Evolutionary conservation across 2,329 filamentous ascomycete genomes (phyloP), one percentile per base, ranked within the genome.

Genomic region (Cladophialophora immunda): DNA sequence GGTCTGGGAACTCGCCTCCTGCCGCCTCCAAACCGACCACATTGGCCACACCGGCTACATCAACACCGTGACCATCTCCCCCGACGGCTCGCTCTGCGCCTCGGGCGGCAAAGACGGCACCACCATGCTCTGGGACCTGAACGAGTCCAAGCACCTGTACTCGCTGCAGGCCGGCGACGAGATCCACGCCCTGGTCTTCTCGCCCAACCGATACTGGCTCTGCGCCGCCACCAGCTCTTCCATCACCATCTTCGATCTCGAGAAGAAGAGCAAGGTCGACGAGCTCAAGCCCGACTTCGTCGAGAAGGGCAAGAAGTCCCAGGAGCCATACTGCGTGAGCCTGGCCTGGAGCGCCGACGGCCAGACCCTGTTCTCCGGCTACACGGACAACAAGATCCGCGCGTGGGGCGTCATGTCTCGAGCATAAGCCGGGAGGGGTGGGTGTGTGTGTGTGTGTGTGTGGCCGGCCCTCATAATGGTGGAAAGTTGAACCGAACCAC

Each of bases 131-230:
- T 99, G 95, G 95, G 95, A 98, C 83, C 90, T 99, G 78, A 99
- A 99, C 90, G 95, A 99, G 92, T 97, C 94, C 83, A 99, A 99
- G 92, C 95, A 99, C 89, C 92, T 99, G 80, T 99, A 99, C 92
- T 98, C 94, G 74, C 93, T 99, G 81, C 95, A 94, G 85, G 95
- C 95, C 82, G 95, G 94, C 84, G 94, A 99, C 84, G 95, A 98
- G 91, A 99, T 99, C 89, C 95, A 99, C 87, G 94, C 95, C 77
- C 94, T 99, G 76, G 95, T 98, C 84, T 99, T 99, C 92, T 98
- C 95, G 74, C 95, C 95, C 81, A 99, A 99, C 93, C 92, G 95
- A 84, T 99, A 99, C 93, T 99, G 95, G 95, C 91, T 99, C 77
- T 99, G 95, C 89, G 95, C 95, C 81, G 95, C 95, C 81, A 99